A percentile compares a stretch with the other conserved stretches of the same genome.
phyloP scores from a whole-genome alignment of 2,329 filamentous ascomycete species.

The Fusarium tuaranense region DNA sequence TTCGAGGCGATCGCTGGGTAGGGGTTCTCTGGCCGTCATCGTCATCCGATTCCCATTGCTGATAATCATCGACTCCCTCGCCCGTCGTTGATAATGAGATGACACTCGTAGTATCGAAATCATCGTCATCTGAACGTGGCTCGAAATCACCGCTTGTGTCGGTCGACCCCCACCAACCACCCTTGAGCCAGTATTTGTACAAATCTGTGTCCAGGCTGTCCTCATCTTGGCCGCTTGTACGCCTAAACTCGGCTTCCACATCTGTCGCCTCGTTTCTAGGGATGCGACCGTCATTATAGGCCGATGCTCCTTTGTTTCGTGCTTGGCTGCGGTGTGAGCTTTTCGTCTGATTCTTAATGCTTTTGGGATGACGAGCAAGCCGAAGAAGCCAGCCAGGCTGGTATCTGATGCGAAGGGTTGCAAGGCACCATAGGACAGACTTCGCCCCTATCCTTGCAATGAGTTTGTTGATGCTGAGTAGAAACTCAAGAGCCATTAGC shows the following conservation, averaged over 20 bases:
- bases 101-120: slow-evolving; percentile 83
- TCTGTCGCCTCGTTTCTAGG: slow-evolving; percentile 76
- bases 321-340: slow-evolving; percentile 21
- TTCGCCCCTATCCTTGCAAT: slow-evolving; percentile 49
- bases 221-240: slow-evolving; percentile 66
- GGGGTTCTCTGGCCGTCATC: slow-evolving; percentile 74
- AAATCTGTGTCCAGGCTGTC: slow-evolving; percentile 77
- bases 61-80: slow-evolving; percentile 58
- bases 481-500: slow-evolving; percentile 80
- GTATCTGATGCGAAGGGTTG: slow-evolving; percentile 56
- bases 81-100: slow-evolving; percentile 68
- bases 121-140: slow-evolving; percentile 64
- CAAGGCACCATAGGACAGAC: slow-evolving; percentile 66
- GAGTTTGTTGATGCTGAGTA: slow-evolving; percentile 74
- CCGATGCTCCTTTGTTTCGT: slow-evolving; percentile 13
- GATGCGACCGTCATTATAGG: slow-evolving; percentile 59
- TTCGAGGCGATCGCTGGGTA: slow-evolving; percentile 70
- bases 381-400: slow-evolving; percentile 66
- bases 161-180: slow-evolving; percentile 85
- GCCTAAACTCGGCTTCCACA: slow-evolving; percentile 82
- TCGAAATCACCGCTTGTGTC: slow-evolving; percentile 85
- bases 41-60: slow-evolving; percentile 61
- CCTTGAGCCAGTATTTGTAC: slow-evolving; percentile 86
- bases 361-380: slow-evolving; percentile 59
- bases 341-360: slow-evolving; percentile 36